Evolutionary conservation across 345 rosid genomes (phyloP).

Genomic region (Hibiscus mutabilis): DNA sequence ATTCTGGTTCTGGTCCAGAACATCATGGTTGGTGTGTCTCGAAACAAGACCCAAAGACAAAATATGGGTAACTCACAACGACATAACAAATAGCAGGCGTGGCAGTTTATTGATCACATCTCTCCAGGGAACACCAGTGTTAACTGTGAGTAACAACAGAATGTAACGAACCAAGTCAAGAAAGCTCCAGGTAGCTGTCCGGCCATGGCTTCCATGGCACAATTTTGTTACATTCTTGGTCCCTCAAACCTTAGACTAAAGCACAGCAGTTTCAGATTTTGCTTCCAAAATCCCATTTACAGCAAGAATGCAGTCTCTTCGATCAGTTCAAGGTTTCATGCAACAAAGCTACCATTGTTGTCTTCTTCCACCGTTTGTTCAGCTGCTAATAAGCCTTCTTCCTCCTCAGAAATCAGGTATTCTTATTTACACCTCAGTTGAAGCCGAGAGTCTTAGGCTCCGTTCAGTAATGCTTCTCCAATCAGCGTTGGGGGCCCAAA

Average conservation of each 20-base stretch:
- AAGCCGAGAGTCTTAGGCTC: background rate
- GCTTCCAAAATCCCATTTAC: background rate
- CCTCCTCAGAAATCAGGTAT: slow-evolving; percentile 15
- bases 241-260: slow-evolving; percentile 5
- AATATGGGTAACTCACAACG: background rate
- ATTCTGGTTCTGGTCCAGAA: background rate
- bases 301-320: slow-evolving; percentile 7
- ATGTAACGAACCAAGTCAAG: background rate
- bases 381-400: slow-evolving; percentile 19
- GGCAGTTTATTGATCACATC: slow-evolving; percentile 12
- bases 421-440: background rate
- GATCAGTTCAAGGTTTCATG: background rate
- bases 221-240: slow-evolving; percentile 8
- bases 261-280: background rate
- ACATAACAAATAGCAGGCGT: background rate
- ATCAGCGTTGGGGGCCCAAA: no score
- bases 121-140: background rate
- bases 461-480: no score
- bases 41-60: background rate
- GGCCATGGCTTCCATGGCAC: slow-evolving; percentile 6
- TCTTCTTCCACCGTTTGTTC: slow-evolving; percentile 2
- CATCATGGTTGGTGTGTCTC: background rate
- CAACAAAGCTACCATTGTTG: slow-evolving; percentile 9
- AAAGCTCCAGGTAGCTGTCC: background rate
- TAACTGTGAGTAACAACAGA: background rate